Percentiles rank a stretch among this genome's conserved stretches.
These are phyloP conservation scores for Coffea humblotiana DNA, from an alignment of 305 asterid genomes.

Conservation along the genomic window DNA sequence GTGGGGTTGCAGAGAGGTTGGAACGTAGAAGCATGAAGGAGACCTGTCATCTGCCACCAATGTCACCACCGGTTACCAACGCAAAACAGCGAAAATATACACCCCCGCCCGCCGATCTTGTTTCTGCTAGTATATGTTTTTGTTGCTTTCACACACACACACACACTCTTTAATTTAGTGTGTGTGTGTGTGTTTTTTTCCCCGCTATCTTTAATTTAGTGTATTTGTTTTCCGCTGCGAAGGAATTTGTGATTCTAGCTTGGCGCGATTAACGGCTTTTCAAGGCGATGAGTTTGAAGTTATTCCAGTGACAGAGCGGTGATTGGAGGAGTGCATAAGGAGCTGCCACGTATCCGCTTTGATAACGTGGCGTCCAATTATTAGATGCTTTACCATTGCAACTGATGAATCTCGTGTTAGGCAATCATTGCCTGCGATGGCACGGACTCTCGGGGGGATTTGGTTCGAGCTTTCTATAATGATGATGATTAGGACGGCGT, in stretches of 20 bases:
- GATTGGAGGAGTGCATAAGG: background rate
- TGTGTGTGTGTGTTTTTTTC: background rate
- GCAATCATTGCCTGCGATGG: background rate
- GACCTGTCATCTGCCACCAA: conserved; percentile 64
- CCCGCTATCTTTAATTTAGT: too few relatives aligned
- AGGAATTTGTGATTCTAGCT: conserved; percentile 21
- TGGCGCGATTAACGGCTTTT: conserved; percentile 35
- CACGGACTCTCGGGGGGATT: background rate
- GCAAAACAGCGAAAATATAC: conserved; percentile 25
- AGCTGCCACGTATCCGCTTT: background rate
- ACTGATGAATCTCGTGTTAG: background rate
- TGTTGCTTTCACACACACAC: background rate
- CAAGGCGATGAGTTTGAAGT: background rate
- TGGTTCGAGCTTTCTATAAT: background rate
- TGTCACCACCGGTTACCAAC: conserved; percentile 34
- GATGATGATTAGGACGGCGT: conserved; percentile 20
- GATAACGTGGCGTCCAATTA: background rate
- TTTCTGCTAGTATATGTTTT: background rate
- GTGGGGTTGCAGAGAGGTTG: conserved; percentile 50
- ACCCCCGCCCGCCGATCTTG: conserved; percentile 33
- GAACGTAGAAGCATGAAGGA: conserved; percentile 62
- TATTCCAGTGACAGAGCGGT: conserved; percentile 4
- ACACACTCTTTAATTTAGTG: too few relatives aligned
- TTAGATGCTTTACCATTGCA: background rate
- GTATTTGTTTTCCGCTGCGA: conserved; percentile 9